Evolutionary conservation across 768 basidiomycete genomes (phyloP), one percentile per base, ranked within the genome.

Genomic region (Clitopilus hobsonii): DNA sequence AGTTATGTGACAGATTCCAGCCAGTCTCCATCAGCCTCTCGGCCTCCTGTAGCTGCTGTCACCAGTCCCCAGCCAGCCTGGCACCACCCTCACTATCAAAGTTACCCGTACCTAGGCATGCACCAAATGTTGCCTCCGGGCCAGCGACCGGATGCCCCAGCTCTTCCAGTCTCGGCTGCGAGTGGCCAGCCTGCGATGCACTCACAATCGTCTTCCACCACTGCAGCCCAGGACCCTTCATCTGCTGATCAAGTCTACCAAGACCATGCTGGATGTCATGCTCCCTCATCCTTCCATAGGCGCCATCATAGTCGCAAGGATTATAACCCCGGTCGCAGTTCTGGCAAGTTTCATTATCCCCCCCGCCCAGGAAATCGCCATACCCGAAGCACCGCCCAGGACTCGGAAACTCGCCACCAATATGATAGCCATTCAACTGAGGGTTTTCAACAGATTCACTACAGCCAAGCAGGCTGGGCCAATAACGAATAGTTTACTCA

Each of bases 1-100:
- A 81, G 82, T 52, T 89, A 89, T 60, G 83, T 89, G 81, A 65
- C 83, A 22, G 70, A 73, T 49, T 69, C 67, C 55, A 74, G 73
- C 24, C 54, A 52, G 13, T 58, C 61, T 10, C 57, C 71, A 13
- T 38, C 58, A 20, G 18, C n/a, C 11, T 20, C 41, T 18, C 41
- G 3, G 22, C 4, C 11, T 69, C 38, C 60, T 60, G 52, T 54
- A 57, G 41, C 67, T 68, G 52, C 58, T 64, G 38, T 69, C 66
- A 57, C 61, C 64, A 52, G 53, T 71, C 38, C 61, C 65, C n/a
- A n/a, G 13, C 32, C 10, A 53, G 65, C 29, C 74, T 72, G 73
- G 63, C 66, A 24, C 67, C 69, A 6, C 71, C n/a, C n/a, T n/a
- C n/a, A n/a, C n/a, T n/a, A 66, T 5, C 23, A 57, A 41, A 51